Conservation (phyloP, 176 grass and related monocot species). For the Saccharum spontaneum region DNA sequence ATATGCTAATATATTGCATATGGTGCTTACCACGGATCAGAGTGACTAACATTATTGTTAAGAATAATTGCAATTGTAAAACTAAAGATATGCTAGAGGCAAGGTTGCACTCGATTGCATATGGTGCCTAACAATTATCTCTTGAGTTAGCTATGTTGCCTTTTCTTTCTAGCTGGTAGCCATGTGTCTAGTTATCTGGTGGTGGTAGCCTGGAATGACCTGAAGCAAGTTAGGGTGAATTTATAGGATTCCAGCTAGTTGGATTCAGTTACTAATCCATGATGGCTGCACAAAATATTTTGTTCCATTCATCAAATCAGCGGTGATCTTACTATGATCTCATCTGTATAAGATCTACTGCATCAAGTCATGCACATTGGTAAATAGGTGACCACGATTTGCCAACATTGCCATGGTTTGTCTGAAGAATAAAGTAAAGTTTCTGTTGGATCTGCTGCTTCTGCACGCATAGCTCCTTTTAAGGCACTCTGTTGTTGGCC, state of each 20-base stretch:
- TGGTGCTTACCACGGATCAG: background rate
- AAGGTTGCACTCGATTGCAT: background rate
- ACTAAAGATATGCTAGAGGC: background rate
- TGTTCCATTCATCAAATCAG: background rate
- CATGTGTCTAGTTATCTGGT: background rate
- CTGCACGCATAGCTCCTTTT: background rate
- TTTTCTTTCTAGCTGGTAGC: constrained; percentile 27
- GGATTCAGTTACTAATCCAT: background rate
- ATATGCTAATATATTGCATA: background rate
- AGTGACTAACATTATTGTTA: background rate
- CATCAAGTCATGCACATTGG: background rate
- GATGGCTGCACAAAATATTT: background rate
- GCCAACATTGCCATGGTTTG: background rate
- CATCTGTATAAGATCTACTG: background rate
- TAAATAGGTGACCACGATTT: background rate
- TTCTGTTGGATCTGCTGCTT: background rate
- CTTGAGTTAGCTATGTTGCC: background rate
- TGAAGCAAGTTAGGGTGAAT: background rate
- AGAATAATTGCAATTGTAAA: background rate
- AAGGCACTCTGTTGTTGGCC: background rate
- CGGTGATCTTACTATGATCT: background rate
- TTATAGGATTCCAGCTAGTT: background rate
- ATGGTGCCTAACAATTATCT: constrained; percentile 20
- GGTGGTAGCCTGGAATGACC: background rate
- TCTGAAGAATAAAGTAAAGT: background rate